Conservation (phyloP, 345 rosid genomes). For the Eutrema yunnanense region DNA sequence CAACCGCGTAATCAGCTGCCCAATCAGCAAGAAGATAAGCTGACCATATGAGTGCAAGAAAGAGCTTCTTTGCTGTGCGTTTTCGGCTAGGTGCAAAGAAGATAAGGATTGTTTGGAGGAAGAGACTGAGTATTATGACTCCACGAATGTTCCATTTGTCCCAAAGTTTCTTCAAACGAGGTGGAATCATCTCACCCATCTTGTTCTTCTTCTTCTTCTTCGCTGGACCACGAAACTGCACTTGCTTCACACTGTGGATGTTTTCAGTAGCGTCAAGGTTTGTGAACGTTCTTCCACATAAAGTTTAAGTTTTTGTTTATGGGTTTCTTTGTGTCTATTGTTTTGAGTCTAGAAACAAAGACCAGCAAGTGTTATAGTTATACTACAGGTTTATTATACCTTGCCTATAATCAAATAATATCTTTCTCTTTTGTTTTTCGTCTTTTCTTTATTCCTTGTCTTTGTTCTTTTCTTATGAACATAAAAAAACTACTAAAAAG, state of each 20-base stretch:
- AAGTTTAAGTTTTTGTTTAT: not conserved
- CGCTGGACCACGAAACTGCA: not conserved
- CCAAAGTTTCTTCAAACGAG: conserved; percentile 33
- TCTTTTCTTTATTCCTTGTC: conserved; percentile 13
- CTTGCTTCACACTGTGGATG: conserved; percentile 2
- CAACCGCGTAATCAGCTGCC: conserved; percentile 34
- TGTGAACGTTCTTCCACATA: conserved; percentile 1
- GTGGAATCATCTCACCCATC: conserved; percentile 25
- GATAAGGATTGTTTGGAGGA: conserved; percentile 48
- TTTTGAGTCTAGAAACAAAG: not conserved
- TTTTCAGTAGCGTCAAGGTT: not conserved
- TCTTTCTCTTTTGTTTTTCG: not conserved
- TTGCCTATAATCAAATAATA: conserved; percentile 18
- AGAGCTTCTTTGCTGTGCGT: conserved; percentile 30
- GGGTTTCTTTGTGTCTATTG: not conserved
- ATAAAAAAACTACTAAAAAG: not conserved
- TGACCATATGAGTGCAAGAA: conserved; percentile 34
- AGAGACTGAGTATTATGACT: conserved; percentile 51
- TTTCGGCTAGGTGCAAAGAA: conserved; percentile 45
- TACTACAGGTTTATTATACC: conserved; percentile 10
- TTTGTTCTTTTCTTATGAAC: conserved; percentile 22
- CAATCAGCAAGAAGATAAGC: conserved; percentile 36
- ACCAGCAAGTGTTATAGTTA: conserved; percentile 9
- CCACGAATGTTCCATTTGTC: conserved; percentile 54
- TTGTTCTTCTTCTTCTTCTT: conserved; percentile 12